Evolutionary conservation across 1,284 basidiomycete genomes (phyloP).

Genomic region (Rugosomyces carneus): DNA sequence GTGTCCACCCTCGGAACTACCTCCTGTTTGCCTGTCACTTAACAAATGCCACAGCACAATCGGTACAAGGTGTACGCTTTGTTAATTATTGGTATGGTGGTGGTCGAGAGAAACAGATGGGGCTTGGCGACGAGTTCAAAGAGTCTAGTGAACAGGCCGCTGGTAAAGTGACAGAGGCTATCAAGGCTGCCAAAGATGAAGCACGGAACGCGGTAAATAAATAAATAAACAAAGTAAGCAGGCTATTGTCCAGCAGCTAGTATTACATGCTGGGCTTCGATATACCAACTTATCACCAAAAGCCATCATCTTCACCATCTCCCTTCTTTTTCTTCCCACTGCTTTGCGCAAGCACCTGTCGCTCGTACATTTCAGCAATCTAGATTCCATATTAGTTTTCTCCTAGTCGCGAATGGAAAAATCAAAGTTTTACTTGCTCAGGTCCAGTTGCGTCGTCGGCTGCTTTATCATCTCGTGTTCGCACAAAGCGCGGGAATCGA

Average conservation of each 20-base stretch:
- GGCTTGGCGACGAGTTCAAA: slow-evolving; percentile 22
- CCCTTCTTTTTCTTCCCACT: slow-evolving; percentile 68
- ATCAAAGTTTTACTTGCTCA: slow-evolving; percentile 69
- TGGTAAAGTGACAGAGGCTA: slow-evolving; percentile 45
- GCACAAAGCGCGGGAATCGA: slow-evolving; percentile 93
- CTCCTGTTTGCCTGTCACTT: slow-evolving; percentile 89
- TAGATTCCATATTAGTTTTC: slow-evolving; percentile 24
- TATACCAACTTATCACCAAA: slow-evolving; percentile 58
- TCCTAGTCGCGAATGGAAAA: slow-evolving; percentile 11
- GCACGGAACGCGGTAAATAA: slow-evolving; percentile 32
- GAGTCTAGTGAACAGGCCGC: slow-evolving; percentile 26
- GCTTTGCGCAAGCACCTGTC: slow-evolving; percentile 77
- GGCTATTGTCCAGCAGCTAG: too few species aligned
- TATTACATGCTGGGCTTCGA: slow-evolving; percentile 5
- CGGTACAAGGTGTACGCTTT: slow-evolving; percentile 79
- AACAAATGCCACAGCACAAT: slow-evolving; percentile 86
- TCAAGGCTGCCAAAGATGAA: slow-evolving; percentile 34
- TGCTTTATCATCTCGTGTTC: slow-evolving; percentile 88
- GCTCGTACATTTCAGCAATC: slow-evolving; percentile 95
- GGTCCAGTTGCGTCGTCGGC: slow-evolving; percentile 89
- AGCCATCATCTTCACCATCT: slow-evolving; percentile 73
- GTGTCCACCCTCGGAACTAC: slow-evolving; percentile 91
- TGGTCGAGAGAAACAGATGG: slow-evolving; percentile 63
- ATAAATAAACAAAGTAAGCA: too few species aligned
- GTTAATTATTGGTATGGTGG: slow-evolving; percentile 86